A percentile compares a stretch with the other conserved stretches of the same genome.
These are phyloP conservation scores for Trametes coccinea DNA, from an alignment of 768 basidiomycete species.

Conservation along the genomic window DNA sequence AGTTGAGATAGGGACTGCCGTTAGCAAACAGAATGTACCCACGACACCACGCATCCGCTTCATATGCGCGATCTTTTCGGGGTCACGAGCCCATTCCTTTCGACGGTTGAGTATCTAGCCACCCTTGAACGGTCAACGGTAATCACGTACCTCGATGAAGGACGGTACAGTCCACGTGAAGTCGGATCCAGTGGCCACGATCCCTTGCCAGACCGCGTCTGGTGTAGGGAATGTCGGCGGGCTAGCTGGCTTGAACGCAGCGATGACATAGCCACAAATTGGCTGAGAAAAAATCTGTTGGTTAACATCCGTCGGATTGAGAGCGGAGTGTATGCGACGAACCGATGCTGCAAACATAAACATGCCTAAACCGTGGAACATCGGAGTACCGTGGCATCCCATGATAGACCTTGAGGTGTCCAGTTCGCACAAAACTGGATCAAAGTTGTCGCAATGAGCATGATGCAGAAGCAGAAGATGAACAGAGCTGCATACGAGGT, in stretches of 20 bases:
- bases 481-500: not conserved
- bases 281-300: not conserved
- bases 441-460: not conserved
- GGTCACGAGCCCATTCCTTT: constrained; percentile 24
- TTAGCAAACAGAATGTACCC: not conserved
- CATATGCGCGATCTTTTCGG: constrained; percentile 20
- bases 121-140: no score
- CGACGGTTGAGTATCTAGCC: not conserved
- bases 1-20: no score
- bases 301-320: not conserved
- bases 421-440: constrained; percentile 1
- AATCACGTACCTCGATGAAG: constrained; percentile 16
- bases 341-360: constrained; percentile 9
- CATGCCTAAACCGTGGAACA: constrained; percentile 18
- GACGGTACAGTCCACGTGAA: constrained; percentile 21
- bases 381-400: constrained; percentile 20
- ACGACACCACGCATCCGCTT: constrained; percentile 16
- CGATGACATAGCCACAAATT: constrained; percentile 22
- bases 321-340: not conserved
- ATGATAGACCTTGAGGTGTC: constrained; percentile 10
- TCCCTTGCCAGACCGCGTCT: constrained; percentile 16
- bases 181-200: constrained; percentile 7
- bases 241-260: constrained; percentile 26
- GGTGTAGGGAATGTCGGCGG: constrained; percentile 29
- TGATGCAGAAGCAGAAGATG: not conserved